A percentile compares a stretch with the other conserved stretches of the same genome.
Evolutionary conservation across 257 asterid species (phyloP).

Genomic region (Solanum corneliomulleri): DNA sequence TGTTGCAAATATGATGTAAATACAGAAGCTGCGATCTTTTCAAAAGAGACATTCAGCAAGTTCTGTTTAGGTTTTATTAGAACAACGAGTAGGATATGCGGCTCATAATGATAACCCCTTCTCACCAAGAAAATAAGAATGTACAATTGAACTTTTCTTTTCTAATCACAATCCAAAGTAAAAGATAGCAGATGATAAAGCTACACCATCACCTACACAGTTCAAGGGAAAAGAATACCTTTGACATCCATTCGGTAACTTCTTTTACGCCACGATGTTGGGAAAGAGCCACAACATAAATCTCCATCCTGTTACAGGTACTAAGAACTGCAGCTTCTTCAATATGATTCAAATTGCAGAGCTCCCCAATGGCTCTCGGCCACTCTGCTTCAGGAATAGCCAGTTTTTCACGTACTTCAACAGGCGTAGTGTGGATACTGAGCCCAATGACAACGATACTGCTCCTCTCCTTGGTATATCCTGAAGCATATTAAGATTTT

Average conservation of each 20-base stretch:
- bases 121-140: neutral
- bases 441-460: conserved; percentile 84
- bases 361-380: conserved; percentile 82
- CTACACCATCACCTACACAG: neutral
- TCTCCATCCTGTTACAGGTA: conserved; percentile 93
- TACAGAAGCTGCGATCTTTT: neutral
- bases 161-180: neutral
- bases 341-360: conserved; percentile 74
- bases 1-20: neutral
- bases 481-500: conserved; percentile 13
- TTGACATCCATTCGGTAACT: conserved; percentile 97
- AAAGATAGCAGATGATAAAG: neutral
- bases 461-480: conserved; percentile 87
- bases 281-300: conserved; percentile 87
- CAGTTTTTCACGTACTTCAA: conserved; percentile 87
- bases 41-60: neutral
- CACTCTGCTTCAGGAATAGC: conserved; percentile 96
- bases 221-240: conserved; percentile 29
- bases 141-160: neutral
- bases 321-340: conserved; percentile 98
- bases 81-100: neutral
- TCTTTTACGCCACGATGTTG: conserved; percentile 91
- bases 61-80: neutral
- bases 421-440: conserved; percentile 77
- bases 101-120: neutral